phyloP scores from a whole-genome alignment of 2,329 filamentous ascomycete species.

The Fusarium praegraminearum region DNA sequence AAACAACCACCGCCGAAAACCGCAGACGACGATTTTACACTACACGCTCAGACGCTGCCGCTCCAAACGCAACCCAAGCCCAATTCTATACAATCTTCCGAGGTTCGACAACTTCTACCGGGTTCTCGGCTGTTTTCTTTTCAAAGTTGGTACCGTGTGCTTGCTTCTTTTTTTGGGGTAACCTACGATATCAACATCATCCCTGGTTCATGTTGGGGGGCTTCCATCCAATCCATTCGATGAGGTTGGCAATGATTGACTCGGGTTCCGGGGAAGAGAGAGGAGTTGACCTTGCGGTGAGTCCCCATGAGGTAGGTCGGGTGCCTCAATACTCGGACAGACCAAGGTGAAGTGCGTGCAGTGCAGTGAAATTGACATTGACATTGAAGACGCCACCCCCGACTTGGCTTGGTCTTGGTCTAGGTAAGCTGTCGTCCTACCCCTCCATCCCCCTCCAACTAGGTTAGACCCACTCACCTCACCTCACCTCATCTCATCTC shows the following conservation, averaged over 20 bases:
- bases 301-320: constrained; percentile 4
- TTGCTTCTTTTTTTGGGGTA: constrained; percentile 21
- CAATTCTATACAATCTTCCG: constrained; percentile 25
- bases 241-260: constrained; percentile 36
- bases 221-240: constrained; percentile 4
- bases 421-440: constrained; percentile 23
- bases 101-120: constrained; percentile 16
- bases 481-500: constrained; percentile 22
- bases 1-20: constrained; percentile 40
- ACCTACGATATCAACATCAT: constrained; percentile 16
- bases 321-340: constrained; percentile 12
- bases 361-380: constrained; percentile 1
- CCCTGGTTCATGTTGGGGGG: constrained; percentile 13
- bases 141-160: constrained; percentile 1
- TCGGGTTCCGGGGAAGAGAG: constrained; percentile 36
- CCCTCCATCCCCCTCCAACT: constrained; percentile 27
- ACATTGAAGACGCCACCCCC: constrained; percentile 36
- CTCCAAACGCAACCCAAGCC: constrained; percentile 9
- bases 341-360: constrained; percentile 33
- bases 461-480: constrained; percentile 21
- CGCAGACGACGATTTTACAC: constrained; percentile 28
- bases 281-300: constrained; percentile 39
- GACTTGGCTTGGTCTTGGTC: constrained; percentile 22
- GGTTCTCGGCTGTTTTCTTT: constrained; percentile 22
- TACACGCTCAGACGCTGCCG: constrained; percentile 29